Evolutionary conservation across 345 rosid species (phyloP), one percentile per base, ranked within the genome.

Genomic region (Camelina sativa): DNA sequence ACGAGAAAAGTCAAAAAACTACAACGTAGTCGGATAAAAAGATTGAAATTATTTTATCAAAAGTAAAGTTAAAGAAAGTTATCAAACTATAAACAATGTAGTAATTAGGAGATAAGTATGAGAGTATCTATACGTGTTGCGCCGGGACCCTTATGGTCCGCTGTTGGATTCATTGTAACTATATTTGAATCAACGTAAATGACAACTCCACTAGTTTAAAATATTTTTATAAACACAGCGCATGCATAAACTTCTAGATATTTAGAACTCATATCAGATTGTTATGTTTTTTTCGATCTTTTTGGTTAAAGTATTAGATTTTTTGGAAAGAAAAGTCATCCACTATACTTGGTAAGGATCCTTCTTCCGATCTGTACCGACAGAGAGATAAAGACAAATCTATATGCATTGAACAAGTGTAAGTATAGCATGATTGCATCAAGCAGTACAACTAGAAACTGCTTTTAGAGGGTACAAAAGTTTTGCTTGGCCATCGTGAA

Each of bases 91-190:
- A 57, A 55, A 6, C 11, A 28, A 52, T 62, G 23, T 62, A 25
- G 25, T 46, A 44, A 34, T 34, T 34, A 65, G 59, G 9, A 56
- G 78, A 74, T 74, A 66, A 72, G 44, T 50, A 69, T 57, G 3
- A 4, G 19, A 35, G 11, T 6, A 44, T 67, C 46, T n/a, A 58
- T 35, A 50, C 46, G 52, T 58, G 65, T 60, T 59, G 25, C 46
- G 4, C 40, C 6, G 44, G 62, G 22, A 35, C 54, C 22, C 19
- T 17, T 57, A 28, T 28, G 30, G 30, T 28, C 30, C 30, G 30
- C 30, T 28, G 5, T 28, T n/a, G 60, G 55, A 46, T 41, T 32
- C 48, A 8, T 37, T 37, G 9, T 37, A 35, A 55, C 46, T 64
- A 43, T 16, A 54, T n/a, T 17, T 40, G 46, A 54, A 38, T 38